Percentiles rank a stretch among this genome's conserved stretches.
phyloP scores from a whole-genome alignment of 441 rosid genomes.

The Gossypium trilobum region DNA sequence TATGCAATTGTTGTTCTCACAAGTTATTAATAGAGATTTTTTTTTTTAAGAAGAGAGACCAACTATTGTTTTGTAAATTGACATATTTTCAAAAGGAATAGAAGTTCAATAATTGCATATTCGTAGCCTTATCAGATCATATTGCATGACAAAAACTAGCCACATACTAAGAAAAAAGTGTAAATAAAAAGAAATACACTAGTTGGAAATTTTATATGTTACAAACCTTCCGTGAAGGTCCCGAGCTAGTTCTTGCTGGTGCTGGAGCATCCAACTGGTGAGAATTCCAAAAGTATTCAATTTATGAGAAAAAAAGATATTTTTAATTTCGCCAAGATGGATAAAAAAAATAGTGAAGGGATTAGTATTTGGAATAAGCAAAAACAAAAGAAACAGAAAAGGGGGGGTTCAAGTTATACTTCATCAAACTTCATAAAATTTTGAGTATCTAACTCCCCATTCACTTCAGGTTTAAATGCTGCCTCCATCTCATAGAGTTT shows the following conservation, averaged over 20 bases:
- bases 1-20: neutral
- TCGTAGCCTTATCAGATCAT: neutral
- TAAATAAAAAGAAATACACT: neutral
- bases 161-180: neutral
- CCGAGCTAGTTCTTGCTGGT: conserved; percentile 61
- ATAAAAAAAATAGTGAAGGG: conserved; percentile 4
- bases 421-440: conserved; percentile 98
- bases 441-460: conserved; percentile 86
- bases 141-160: neutral
- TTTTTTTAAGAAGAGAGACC: neutral
- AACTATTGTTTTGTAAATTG: neutral
- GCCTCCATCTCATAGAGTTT: conserved; percentile 89
- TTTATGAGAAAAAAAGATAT: neutral
- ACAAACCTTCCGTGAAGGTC: conserved; percentile 82
- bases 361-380: conserved; percentile 7
- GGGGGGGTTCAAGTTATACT: conserved; percentile 34
- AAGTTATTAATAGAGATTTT: neutral
- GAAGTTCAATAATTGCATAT: neutral
- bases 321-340: conserved; percentile 9
- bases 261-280: conserved; percentile 67
- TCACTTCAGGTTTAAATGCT: conserved; percentile 88
- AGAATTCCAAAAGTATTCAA: conserved; percentile 17
- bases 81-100: neutral
- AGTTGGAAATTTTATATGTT: conserved; percentile 7
- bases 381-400: neutral